Evolutionary conservation across 2,329 filamentous ascomycete genomes (phyloP), one percentile per base, ranked within the genome.

Genomic region (Fusarium musae): DNA sequence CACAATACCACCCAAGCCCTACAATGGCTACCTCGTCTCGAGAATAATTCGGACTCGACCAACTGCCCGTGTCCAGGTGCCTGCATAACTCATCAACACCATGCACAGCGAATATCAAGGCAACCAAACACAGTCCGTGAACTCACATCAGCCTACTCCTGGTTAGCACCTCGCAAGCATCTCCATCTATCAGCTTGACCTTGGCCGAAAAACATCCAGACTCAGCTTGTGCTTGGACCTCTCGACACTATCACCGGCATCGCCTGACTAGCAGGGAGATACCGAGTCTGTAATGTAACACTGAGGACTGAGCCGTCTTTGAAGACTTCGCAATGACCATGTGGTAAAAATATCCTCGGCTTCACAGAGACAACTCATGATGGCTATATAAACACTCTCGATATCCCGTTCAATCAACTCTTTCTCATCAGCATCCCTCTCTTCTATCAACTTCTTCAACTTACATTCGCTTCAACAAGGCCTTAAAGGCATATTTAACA

Each of bases 401-500:
- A 39, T 49, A 34, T 42, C 59, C 71, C 57, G 49, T 53, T 59
- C 65, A 58, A 30, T 54, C 57, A 61, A 37, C 47, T 26, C 13
- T 43, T 63, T 66, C 47, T 68, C 66, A 71, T 63, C 52, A 63
- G 42, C 53, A 56, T 70, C 57, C 65, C 37, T 50, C 21, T 57
- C 46, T 52, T 47, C 60, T 61, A 37, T 71, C 59, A 61, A 34
- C 59, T 37, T 46, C 66, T 66, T 58, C 52, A 52, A 61, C 54
- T 73, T 76, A 68, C 57, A 63, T 70, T 75, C 73, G 59, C 69
- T 70, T 61, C 57, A 57, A 59, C 61, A 59, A 59, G 59, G 63
- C 58, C 64, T 61, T 23, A 49, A 42, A 36, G 59, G 46, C 67
- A 34, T 50, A 53, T 60, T 67, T 47, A 44, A 52, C 57, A 59